phyloP scores from a whole-genome alignment of 2,329 filamentous ascomycete species.

The Aspergillus tanneri region DNA sequence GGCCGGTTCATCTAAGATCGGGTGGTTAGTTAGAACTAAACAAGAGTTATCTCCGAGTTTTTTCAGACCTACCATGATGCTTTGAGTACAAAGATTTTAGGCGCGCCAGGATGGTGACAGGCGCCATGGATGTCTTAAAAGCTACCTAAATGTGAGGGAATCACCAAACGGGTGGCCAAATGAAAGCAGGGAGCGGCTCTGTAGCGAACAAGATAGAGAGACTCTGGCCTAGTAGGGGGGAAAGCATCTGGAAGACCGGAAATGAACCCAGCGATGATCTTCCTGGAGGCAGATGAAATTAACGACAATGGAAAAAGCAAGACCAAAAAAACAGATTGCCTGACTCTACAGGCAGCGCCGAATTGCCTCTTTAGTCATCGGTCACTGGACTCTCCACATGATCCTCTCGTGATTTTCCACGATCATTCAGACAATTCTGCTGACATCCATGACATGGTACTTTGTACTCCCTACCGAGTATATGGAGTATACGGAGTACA shows the following conservation, averaged over 20 bases:
- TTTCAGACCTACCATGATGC: conserved; percentile 28
- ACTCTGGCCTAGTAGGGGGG: not conserved
- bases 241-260: conserved; percentile 1
- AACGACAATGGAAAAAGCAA: conserved; percentile 4
- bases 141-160: not conserved
- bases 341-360: conserved; percentile 11
- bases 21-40: conserved; percentile 14
- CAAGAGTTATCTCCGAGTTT: not conserved
- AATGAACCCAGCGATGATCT: conserved; percentile 2
- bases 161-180: not conserved
- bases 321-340: conserved; percentile 14
- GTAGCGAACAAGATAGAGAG: too few species aligned
- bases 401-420: not conserved
- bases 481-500: not conserved
- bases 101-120: conserved; percentile 32
- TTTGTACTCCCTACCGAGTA: not conserved
- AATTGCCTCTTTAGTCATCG: not conserved
- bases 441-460: not conserved
- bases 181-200: not conserved
- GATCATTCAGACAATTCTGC: not conserved
- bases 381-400: not conserved
- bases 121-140: conserved; percentile 30
- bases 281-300: conserved; percentile 3
- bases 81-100: conserved; percentile 36
- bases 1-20: conserved; percentile 35